Evolutionary conservation across 1,284 basidiomycete genomes (phyloP).

Genomic region (Leccinum pachyderme): DNA sequence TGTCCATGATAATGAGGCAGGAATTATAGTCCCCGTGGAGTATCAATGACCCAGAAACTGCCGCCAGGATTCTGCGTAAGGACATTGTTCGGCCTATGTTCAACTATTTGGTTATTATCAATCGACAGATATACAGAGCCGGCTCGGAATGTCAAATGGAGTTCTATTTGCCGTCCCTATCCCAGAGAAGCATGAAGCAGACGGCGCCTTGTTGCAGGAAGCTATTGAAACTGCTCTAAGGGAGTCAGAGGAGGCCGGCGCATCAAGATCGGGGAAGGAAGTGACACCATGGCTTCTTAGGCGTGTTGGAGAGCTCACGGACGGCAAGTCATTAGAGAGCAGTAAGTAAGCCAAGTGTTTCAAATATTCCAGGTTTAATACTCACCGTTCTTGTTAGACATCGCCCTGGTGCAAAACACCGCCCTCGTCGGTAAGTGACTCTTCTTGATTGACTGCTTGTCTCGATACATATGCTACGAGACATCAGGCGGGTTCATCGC

Average conservation of each 20-base stretch:
- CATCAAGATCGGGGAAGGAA: conserved; percentile 84
- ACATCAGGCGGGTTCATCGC: conserved; percentile 76
- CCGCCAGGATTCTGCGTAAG: conserved; percentile 73
- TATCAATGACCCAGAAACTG: conserved; percentile 55
- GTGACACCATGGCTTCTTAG: conserved; percentile 94
- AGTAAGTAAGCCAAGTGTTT: conserved; percentile 61
- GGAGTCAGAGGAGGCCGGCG: conserved; percentile 82
- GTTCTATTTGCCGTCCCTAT: conserved; percentile 91
- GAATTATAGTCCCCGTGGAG: conserved; percentile 65
- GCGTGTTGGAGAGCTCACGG: conserved; percentile 81
- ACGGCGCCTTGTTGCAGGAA: conserved; percentile 71
- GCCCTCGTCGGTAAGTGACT: conserved; percentile 69
- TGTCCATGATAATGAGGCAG: conserved; percentile 4
- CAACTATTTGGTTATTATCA: conserved; percentile 8
- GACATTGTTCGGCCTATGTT: conserved; percentile 4
- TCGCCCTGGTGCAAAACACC: conserved; percentile 92
- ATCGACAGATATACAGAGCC: conserved; percentile 53
- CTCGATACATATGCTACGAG: conserved; percentile 1
- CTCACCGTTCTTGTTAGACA: conserved; percentile 49
- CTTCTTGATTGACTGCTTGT: not conserved
- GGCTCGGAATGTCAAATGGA: conserved; percentile 68
- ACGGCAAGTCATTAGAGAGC: conserved; percentile 69
- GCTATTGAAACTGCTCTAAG: conserved; percentile 84
- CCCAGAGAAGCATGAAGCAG: conserved; percentile 69
- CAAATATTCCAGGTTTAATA: not conserved